Evolutionary conservation across 2,329 filamentous ascomycete genomes (phyloP), one percentile per base, ranked within the genome.

Genomic region (Chrysoporthe deuterocubensis): DNA sequence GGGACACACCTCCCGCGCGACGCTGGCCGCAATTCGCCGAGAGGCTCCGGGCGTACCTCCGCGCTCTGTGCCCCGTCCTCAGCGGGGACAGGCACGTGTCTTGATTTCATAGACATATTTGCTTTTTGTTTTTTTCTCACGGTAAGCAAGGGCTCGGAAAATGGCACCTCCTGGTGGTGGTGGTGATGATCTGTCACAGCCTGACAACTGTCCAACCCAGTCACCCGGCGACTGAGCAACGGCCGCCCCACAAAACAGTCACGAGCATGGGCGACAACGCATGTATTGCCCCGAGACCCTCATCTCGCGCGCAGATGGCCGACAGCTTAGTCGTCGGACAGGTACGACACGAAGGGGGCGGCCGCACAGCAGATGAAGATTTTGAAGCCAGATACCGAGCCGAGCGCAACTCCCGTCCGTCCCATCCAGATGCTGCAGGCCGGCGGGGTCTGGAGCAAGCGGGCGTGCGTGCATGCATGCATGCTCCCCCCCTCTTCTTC

Each of bases 261-360:
- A 46, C 43, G 54, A 46, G 46, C 48, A 32, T 56, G 40, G 40
- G 16, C 54, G 14, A 58, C 18, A 57, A 21, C 60, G 60, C 60
- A 50, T 52, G 60, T 62, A 62, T 48, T 1, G 32, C 4, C 44
- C 60, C 60, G 32, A 52, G 60, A 52, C 60, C 44, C 18, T 62
- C 60, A 37, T 52, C 60, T 62, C 60, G 8, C 44, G 34, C 16
- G 44, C 60, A 62, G 44, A 56, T 56, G 57, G 37, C 58, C 59
- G 58, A 37, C 18, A 26, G 16, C 18, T 3, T 3, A 16, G 3
- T 50, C n/a, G 7, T 18, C 18, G 2, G 21, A 3, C 34, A 21
- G 14, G 13, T 46, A 54, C 37, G 32, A 16, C 37, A 26, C 18
- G 16, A 32, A 32, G 9, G 3, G 11, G 48, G 43, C 32, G 8